Base-by-base conservation (phyloP, 1,139 yeast species). In the Kodamaea fungicola region DNA sequence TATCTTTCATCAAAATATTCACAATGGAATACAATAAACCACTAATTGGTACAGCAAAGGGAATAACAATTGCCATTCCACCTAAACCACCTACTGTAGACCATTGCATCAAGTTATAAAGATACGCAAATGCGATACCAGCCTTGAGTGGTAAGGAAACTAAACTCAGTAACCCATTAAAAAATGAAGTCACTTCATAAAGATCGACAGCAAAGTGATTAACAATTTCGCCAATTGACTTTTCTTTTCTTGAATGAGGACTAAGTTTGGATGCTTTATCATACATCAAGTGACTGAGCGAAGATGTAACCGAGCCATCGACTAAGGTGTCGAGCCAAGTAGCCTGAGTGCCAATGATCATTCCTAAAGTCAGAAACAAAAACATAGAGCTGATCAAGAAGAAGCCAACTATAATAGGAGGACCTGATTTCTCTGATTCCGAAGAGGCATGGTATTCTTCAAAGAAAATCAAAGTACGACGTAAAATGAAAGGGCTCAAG, bases 181-280 rank as follows among this genome's bases (percentile, higher is more conserved):
- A 57, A 39, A 58, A 41, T n/a, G 44, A 41, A 8, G 55, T 45
- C 8, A 67, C 46, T 1, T 54, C 51, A n/a, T 43, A 42, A 9
- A 65, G 58, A 48, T 68, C 74, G 38, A 62, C 65, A 1, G 73
- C 59, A 38, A 68, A 54, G 42, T 64, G 64, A 39, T 60, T 66
- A 24, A 68, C 61, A 33, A 68, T 60, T 39, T 67, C 74, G 33
- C 74, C 73, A 3, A 67, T 62, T 9, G 69, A 51, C 37, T 65
- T 66, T n/a, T 55, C 52, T 39, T 60, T 66, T 38, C 67, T 57
- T 12, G 66, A 57, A 31, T 54, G 54, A 7, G 63, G 61, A 12
- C 62, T 55, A 30, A 59, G 49, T 19, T 39, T 47, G 41, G 58
- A 39, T 3, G 63, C 57, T 43, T 59, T 59, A 5, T 48, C 46